Evolutionary conservation across 2,329 filamentous ascomycete genomes (phyloP), one percentile per base, ranked within the genome.

Genomic region (Macrophomina phaseolina): DNA sequence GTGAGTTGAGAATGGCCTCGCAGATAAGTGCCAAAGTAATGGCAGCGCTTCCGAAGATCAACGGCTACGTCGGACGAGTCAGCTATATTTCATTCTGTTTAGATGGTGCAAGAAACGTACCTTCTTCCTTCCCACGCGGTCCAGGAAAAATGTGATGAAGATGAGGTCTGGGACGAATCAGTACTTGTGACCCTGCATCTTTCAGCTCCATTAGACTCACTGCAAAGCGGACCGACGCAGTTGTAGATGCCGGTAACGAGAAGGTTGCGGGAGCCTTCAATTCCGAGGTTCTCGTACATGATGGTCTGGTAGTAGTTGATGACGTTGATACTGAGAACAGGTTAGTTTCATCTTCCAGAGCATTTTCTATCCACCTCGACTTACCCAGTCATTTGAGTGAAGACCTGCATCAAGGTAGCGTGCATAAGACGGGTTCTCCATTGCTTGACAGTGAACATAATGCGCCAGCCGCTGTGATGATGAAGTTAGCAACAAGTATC

Each of bases 391-490:
- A 90, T 84, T 69, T 90, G 88, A 56, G 88, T 87, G 71, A 91
- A 89, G 68, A 88, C 83, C 73, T 91, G 88, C 46, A 89, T 84
- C 38, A 86, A 77, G 49, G 85, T 85, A 28, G 86, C 89, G 68
- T 89, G 85, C 69, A 89, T 75, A 61, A 90, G 83, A 16, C 89
- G 82, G 56, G 83, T 89, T 72, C 89, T 84, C 82, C 87, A 89
- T 65, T 84, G 76, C 32, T 84, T 83, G 7, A 86, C 81, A 12
- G 80, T 83, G 72, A 90, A 89, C 77, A 90, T 83, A 64, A 88
- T 81, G 1, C 73, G 73, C 81, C 85, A 90, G 2, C 82, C 84
- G 46, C 64, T 66, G n/a, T 8, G 28, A 18, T 9, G 28, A 14
- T 3, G 23, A 36, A 16, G 64, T 66, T 46, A 66, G 64, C 61